Evolutionary conservation across 768 basidiomycete species (phyloP), one percentile per base, ranked within the genome.

Genomic region (Daedaleopsis sinensis): DNA sequence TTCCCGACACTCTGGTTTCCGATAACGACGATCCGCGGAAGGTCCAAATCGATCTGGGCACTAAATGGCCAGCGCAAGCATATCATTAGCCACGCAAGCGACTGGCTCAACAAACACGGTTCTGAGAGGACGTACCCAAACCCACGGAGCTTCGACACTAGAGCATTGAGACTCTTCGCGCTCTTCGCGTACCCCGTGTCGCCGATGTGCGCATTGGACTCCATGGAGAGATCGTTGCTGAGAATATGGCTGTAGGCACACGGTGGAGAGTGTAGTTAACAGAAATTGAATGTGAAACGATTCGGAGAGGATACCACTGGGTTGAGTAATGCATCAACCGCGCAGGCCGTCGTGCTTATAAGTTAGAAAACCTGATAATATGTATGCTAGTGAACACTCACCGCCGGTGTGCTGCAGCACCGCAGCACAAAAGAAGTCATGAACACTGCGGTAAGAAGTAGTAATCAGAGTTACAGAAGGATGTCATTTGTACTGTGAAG

Each of bases 1-100:
- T 80, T 80, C 2, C 77, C 84, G 5, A 80, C 79, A 37, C 77
- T 79, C 65, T 84, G 84, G 42, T 80, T 81, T 12, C 82, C 83
- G 27, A 82, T 80, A 48, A 82, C 80, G 11, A 77, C 78, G 32
- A 84, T 78, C 1, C 81, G 72, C 4, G 83, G 82, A 2, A 84
- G 68, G 60, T 83, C 81, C n/a, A 83, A 65, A 32, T 82, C 80
- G 3, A 73, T 72, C 63, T 82, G 78, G 2, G 78, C 74, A 8
- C 80, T 80, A 27, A 23, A 23, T 42, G 3, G 3, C 11, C 13
- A 42, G 18, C 5, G 3, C 3, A 42, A 13, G 39, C 11, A 42
- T 42, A 35, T 11, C 7, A 38, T 37, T 32, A 8, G 39, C 27
- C 9, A 35, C 38, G 52, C 39, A 42, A 57, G 32, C 15, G 54